phyloP scores from a whole-genome alignment of 2,329 filamentous ascomycete species.

The Neodidymelliopsis sp. region DNA sequence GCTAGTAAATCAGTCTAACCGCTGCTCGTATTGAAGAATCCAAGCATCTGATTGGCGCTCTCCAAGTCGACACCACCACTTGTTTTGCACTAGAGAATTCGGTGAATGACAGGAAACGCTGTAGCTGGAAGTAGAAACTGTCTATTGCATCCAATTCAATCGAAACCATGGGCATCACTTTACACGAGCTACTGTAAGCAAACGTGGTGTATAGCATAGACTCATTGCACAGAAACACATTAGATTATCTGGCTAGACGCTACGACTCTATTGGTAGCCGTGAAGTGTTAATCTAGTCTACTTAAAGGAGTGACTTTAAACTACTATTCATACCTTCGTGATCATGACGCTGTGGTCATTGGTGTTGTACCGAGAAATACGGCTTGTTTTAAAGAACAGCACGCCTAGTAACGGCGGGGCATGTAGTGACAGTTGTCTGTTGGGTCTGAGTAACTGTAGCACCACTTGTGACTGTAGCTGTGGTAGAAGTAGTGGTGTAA shows the following conservation, averaged over 20 bases:
- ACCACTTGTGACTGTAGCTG: slow-evolving; percentile 2
- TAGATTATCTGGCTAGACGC: background rate
- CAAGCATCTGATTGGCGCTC: background rate
- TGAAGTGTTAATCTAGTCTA: background rate
- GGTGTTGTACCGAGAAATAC: background rate
- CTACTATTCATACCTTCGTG: background rate
- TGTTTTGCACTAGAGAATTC: no score
- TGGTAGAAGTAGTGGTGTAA: slow-evolving; percentile 2
- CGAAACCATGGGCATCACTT: no score
- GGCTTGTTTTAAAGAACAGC: background rate
- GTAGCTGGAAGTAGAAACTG: no score
- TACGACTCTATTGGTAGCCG: background rate
- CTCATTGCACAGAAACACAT: no score
- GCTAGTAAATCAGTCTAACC: slow-evolving; percentile 4
- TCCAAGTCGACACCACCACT: no score
- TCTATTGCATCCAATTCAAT: no score
- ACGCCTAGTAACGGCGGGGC: slow-evolving; percentile 1
- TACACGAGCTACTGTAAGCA: no score
- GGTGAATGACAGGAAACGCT: no score
- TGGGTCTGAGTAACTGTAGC: background rate
- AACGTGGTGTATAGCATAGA: no score
- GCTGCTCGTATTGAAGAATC: background rate
- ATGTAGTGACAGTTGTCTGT: slow-evolving; percentile 9
- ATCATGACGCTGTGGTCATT: no score
- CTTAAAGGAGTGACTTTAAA: slow-evolving; percentile 1